Percentiles rank a stretch among this genome's conserved stretches.
These are phyloP conservation scores for Lactuca saligna DNA, from an alignment of 129 eudicot species.

Conservation along the genomic window DNA sequence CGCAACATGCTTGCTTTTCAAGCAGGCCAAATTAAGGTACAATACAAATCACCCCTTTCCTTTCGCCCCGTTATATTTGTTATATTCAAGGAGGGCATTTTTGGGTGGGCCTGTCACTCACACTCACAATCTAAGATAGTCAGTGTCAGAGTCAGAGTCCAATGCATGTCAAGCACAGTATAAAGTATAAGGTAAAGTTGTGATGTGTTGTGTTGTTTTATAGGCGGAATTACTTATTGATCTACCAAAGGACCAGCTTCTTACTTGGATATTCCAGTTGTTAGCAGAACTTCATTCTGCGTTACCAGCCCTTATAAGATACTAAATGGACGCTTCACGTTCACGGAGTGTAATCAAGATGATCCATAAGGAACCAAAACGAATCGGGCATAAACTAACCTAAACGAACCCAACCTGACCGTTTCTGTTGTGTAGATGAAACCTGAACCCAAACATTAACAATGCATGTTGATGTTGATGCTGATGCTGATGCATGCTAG, in stretches of 20 bases:
- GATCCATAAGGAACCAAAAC: slow-evolving; percentile 24
- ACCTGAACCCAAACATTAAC: slow-evolving; percentile 17
- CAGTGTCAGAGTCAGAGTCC: too few species aligned
- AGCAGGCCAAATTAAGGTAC: slow-evolving; percentile 75
- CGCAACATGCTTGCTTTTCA: slow-evolving; percentile 61
- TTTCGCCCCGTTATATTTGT: not conserved
- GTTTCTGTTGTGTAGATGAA: slow-evolving; percentile 14
- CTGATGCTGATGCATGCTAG: slow-evolving; percentile 3
- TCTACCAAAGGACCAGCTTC: slow-evolving; percentile 89
- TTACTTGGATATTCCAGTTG: slow-evolving; percentile 89
- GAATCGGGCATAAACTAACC: slow-evolving; percentile 21
- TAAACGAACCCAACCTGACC: slow-evolving; percentile 22
- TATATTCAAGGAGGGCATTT: too few species aligned
- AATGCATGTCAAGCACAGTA: not conserved
- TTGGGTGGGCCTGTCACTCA: too few species aligned
- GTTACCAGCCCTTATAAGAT: slow-evolving; percentile 77
- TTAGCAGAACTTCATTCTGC: slow-evolving; percentile 79
- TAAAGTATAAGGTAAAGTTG: not conserved
- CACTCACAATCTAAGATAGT: too few species aligned
- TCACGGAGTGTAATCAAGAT: slow-evolving; percentile 23
- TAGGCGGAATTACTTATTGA: slow-evolving; percentile 92
- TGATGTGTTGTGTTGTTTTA: not conserved
- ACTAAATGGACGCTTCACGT: slow-evolving; percentile 31
- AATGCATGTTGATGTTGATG: not conserved
- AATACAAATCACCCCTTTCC: not conserved